Percentiles rank a stretch among this genome's conserved stretches.
These are phyloP conservation scores for Dissophora ornata DNA, from an alignment of 192 early-diverging fungal genomes.

Conservation along the genomic window DNA sequence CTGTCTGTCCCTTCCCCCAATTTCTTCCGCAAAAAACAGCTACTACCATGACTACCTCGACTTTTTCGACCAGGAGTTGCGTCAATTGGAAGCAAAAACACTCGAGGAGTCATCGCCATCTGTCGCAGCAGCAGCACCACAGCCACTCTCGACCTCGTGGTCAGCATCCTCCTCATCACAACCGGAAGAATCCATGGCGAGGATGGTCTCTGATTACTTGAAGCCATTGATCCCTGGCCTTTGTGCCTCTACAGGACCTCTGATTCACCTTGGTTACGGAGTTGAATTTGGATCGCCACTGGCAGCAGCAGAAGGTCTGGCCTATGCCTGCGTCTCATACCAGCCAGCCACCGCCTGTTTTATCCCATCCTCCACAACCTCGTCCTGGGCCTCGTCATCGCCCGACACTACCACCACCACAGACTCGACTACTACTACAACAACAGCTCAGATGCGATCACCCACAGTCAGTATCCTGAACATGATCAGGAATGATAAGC, in stretches of 20 bases:
- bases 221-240: slow-evolving; percentile 41
- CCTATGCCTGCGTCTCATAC: slow-evolving; percentile 42
- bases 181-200: slow-evolving; percentile 5
- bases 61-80: slow-evolving; percentile 43
- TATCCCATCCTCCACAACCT: slow-evolving; percentile 15
- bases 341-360: slow-evolving; percentile 39
- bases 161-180: slow-evolving; percentile 3
- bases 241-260: slow-evolving; percentile 32
- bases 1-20: too few relatives aligned
- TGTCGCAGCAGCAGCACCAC: background rate
- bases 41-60: slow-evolving; percentile 53
- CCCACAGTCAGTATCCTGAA: slow-evolving; percentile 40
- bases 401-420: background rate
- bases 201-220: slow-evolving; percentile 38
- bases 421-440: background rate
- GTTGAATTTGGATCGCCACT: slow-evolving; percentile 43
- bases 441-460: background rate
- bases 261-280: slow-evolving; percentile 47
- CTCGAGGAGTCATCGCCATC: slow-evolving; percentile 3
- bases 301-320: slow-evolving; percentile 35
- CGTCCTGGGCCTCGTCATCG: background rate
- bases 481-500: slow-evolving; percentile 50
- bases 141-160: slow-evolving; percentile 8
- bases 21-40: too few relatives aligned
- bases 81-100: slow-evolving; percentile 12